Percentiles rank a stretch among this genome's conserved stretches.
Conservation (phyloP, 345 rosid species). For the Acer yangbiense region DNA sequence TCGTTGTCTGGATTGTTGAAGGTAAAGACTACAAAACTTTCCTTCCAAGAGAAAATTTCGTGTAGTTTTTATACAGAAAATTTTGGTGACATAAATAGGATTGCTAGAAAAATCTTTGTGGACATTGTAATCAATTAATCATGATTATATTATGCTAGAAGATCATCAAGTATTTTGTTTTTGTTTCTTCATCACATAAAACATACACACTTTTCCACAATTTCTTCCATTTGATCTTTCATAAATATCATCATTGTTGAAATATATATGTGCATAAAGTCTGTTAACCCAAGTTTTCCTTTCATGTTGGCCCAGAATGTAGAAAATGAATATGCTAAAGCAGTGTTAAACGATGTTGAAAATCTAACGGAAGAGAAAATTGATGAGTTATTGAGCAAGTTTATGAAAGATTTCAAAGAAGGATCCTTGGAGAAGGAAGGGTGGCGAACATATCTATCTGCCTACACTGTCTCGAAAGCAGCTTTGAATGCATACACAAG, state of each 20-base stretch:
- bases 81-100: too few relatives aligned
- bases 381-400: constrained; percentile 31
- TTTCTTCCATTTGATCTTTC: too few relatives aligned
- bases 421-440: constrained; percentile 31
- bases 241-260: too few relatives aligned
- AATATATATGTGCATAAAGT: too few relatives aligned
- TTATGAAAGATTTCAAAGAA: constrained; percentile 32
- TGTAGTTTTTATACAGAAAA: too few relatives aligned
- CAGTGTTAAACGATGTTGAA: constrained; percentile 23
- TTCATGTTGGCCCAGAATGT: constrained; percentile 22
- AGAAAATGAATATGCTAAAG: constrained; percentile 27
- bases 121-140: too few relatives aligned
- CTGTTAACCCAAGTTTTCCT: neutral
- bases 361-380: constrained; percentile 35
- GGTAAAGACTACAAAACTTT: constrained; percentile 18
- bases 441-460: constrained; percentile 33
- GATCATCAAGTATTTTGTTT: too few relatives aligned
- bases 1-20: constrained; percentile 25
- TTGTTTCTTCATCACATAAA: too few relatives aligned
- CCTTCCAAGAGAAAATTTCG: neutral
- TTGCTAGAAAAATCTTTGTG: too few relatives aligned
- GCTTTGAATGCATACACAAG: constrained; percentile 40
- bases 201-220: too few relatives aligned
- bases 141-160: too few relatives aligned
- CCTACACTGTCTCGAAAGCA: constrained; percentile 34